Evolutionary conservation across 192 early-diverging fungal species (phyloP).

Genomic region (Backusella tuberculispora): DNA sequence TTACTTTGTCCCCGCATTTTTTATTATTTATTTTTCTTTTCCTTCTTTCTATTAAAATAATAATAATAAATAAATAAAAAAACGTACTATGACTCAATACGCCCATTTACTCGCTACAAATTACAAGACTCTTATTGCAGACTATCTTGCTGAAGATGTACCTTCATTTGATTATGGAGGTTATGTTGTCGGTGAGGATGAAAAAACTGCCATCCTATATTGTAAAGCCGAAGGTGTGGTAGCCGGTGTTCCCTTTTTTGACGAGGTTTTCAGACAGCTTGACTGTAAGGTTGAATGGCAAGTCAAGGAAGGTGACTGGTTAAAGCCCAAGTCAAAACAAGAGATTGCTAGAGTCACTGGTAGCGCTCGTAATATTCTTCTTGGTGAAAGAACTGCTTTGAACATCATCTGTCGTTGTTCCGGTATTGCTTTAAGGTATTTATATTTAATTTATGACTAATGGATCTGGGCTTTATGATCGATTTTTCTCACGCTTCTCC

Average conservation of each 20-base stretch:
- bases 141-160: constrained; percentile 93
- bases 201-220: constrained; percentile 80
- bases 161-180: constrained; percentile 98
- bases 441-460: not conserved
- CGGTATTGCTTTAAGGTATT: constrained; percentile 84
- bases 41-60: not conserved
- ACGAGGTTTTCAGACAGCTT: constrained; percentile 91
- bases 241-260: constrained; percentile 94
- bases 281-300: constrained; percentile 93
- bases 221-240: constrained; percentile 90
- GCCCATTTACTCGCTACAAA: constrained; percentile 77
- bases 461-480: not conserved
- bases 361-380: constrained; percentile 78
- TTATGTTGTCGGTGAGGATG: constrained; percentile 90
- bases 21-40: not conserved
- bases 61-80: too few species aligned
- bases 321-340: constrained; percentile 67
- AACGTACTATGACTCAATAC: constrained; percentile 40
- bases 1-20: not conserved
- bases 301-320: constrained; percentile 76
- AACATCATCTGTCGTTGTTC: constrained; percentile 94
- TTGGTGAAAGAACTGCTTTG: constrained; percentile 93
- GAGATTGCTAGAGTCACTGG: constrained; percentile 84
- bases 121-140: constrained; percentile 73
- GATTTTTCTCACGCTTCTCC: not conserved